A percentile compares a stretch with the other conserved stretches of the same genome.
phyloP scores from a whole-genome alignment of 2,329 filamentous ascomycete species.

The Westerdykella ornata region DNA sequence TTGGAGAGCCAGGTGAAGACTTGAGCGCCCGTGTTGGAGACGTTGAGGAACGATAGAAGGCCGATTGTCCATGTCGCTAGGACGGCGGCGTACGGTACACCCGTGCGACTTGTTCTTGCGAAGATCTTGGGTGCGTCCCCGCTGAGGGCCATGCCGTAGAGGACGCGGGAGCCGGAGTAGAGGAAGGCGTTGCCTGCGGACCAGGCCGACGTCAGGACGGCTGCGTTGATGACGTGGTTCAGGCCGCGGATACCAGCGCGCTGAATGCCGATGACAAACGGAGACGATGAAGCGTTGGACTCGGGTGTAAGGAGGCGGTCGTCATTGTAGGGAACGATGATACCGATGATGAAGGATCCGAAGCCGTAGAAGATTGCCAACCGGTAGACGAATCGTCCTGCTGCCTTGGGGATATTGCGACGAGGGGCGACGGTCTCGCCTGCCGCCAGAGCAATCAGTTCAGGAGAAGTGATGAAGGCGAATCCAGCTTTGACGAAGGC shows the following conservation, averaged over 20 bases:
- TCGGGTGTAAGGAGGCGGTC: conserved; percentile 36
- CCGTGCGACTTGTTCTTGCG: conserved; percentile 41
- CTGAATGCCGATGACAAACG: conserved; percentile 60
- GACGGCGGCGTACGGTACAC: conserved; percentile 39
- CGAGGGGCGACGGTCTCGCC: conserved; percentile 33
- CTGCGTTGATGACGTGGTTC: conserved; percentile 67
- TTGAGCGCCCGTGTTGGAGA: conserved; percentile 41
- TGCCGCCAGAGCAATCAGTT: conserved; percentile 30
- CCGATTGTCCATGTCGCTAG: conserved; percentile 38
- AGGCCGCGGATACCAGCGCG: conserved; percentile 61
- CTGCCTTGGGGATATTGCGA: conserved; percentile 48
- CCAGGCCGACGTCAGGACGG: conserved; percentile 66
- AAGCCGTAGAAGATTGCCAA: conserved; percentile 51
- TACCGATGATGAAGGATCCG: conserved; percentile 52
- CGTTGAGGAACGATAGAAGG: conserved; percentile 46
- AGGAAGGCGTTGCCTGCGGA: conserved; percentile 64
- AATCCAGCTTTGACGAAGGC: conserved; percentile 50
- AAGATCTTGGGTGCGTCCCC: conserved; percentile 49
- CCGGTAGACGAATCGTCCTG: conserved; percentile 48
- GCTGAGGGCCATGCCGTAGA: conserved; percentile 46
- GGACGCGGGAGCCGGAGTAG: conserved; percentile 47
- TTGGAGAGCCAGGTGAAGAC: conserved; percentile 65
- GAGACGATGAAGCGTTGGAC: conserved; percentile 32
- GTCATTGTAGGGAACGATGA: conserved; percentile 54
- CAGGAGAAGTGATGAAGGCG: conserved; percentile 36